phyloP scores from a whole-genome alignment of 371 early-diverging fungal genomes.

The Mucor piriformis region DNA sequence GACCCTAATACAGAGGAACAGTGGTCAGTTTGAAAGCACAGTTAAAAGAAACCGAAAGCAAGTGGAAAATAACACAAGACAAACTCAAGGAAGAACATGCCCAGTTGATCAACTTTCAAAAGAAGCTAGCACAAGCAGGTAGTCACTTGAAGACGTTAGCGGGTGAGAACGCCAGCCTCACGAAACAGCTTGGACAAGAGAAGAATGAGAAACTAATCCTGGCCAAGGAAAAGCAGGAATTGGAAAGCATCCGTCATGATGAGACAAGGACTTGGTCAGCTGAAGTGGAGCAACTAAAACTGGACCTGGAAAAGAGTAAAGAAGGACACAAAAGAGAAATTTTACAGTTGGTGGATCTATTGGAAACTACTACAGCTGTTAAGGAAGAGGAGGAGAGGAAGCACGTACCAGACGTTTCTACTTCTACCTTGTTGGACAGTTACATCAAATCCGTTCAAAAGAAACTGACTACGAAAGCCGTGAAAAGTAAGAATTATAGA shows the following conservation, averaged over 20 bases:
- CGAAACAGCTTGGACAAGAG: slow-evolving; percentile 17
- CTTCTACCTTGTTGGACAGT: slow-evolving; percentile 14
- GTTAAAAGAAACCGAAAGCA: slow-evolving; percentile 22
- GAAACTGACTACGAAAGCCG: background rate
- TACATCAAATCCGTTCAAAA: slow-evolving; percentile 27
- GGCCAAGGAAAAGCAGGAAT: background rate
- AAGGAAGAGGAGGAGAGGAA: background rate
- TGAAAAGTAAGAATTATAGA: slow-evolving; percentile 1
- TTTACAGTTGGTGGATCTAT: slow-evolving; percentile 20
- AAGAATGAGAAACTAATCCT: slow-evolving; percentile 3
- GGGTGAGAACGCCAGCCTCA: slow-evolving; percentile 39
- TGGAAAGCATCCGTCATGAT: slow-evolving; percentile 1
- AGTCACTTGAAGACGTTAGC: slow-evolving; percentile 51
- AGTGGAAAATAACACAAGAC: slow-evolving; percentile 8
- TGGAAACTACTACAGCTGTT: slow-evolving; percentile 14
- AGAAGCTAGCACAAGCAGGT: slow-evolving; percentile 51
- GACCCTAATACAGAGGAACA: no score
- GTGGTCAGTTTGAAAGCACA: slow-evolving; percentile 17
- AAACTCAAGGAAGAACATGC: slow-evolving; percentile 32
- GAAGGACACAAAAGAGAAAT: slow-evolving; percentile 20
- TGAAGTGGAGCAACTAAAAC: slow-evolving; percentile 6
- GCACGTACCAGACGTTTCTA: slow-evolving; percentile 18
- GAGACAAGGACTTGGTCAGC: background rate
- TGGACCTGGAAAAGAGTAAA: slow-evolving; percentile 10
- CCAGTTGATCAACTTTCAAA: slow-evolving; percentile 26